Evolutionary conservation across 164 flowering plant species (phyloP), one percentile per base, ranked within the genome.

Genomic region (Magnolia sinica): DNA sequence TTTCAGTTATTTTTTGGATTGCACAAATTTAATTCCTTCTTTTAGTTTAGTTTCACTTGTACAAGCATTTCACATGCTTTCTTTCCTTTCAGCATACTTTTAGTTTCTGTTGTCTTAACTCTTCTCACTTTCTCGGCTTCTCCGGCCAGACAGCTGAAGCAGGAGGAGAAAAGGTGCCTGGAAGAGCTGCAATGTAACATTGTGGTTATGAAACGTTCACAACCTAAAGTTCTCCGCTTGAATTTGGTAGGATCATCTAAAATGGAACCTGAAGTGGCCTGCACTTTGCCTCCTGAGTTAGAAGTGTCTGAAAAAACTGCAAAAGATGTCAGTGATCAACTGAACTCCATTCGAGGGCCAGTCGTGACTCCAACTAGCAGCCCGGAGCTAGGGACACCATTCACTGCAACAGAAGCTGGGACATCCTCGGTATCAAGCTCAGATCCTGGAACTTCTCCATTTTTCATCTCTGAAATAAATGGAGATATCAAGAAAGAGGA

Each of bases 121-220:
- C 20, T 76, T 76, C 59, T 29, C 68, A 51, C 69, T 68, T 69
- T 51, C 19, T 5, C n/a, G 29, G 19, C 37, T 69, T 27, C 8
- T 75, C 20, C 20, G 74, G 59, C 73, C 90, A 95, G 99, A 70
- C 80, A 76, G 45, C 86, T 95, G 73, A 90, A 90, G 79, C 80
- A 83, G 16, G 99, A 95, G 82, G 90, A 82, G 74, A 89, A 85
- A 79, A 75, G 76, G 79, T 95, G 98, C 87, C 87, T 91, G 89
- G 93, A 89, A 72, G 91, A 90, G 76, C 87, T 95, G 66, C 91
- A 90, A 63, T 95, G 99, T 85, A 95, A 95, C 78, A 84, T 95
- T 78, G 94, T 95, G 19, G 86, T 88, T 20, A 91, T 93, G 90
- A 92, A 88, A 70, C 80, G 86, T 31, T 87, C 92, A 29, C 89